Conservation (phyloP, 2,329 filamentous ascomycete genomes). For the Ascosphaera aggregata region DNA sequence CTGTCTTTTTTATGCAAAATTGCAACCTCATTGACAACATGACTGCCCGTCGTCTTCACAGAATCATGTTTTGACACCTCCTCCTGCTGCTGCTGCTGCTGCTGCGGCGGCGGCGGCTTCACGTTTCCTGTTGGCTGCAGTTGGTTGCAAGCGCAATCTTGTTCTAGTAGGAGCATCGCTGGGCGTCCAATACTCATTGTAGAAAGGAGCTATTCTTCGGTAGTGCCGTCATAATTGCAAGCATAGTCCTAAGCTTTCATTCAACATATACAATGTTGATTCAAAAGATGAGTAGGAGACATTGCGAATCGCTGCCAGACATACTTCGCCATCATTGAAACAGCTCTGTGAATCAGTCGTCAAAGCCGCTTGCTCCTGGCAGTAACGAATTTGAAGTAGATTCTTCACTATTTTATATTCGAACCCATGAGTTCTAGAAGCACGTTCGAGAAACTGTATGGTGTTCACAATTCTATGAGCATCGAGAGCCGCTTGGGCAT, state of each 20-base stretch:
- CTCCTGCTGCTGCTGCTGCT: no score
- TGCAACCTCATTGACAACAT: no score
- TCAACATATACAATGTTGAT: constrained; percentile 21
- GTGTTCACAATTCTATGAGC: constrained; percentile 20
- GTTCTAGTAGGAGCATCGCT: no score
- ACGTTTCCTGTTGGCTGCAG: no score
- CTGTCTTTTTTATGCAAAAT: no score
- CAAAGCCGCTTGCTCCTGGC: constrained; percentile 16
- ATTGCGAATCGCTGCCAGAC: constrained; percentile 11
- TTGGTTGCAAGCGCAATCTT: no score
- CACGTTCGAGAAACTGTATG: constrained; percentile 21
- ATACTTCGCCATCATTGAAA: constrained; percentile 9
- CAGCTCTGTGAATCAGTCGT: no score
- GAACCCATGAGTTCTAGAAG: constrained; percentile 15
- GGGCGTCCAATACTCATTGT: no score
- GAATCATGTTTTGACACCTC: no score
- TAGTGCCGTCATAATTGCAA: constrained; percentile 14
- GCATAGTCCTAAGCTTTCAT: constrained; percentile 25
- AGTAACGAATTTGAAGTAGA: constrained; percentile 20
- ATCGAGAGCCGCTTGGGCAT: constrained; percentile 15
- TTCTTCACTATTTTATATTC: constrained; percentile 26
- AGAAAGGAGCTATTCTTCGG: no score
- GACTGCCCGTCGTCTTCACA: no score
- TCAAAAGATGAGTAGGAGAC: constrained; percentile 19
- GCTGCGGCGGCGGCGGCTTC: no score